These are phyloP conservation scores for Talaromyces sp. DNA, from an alignment of 2,329 filamentous ascomycete genomes.

Conservation along the genomic window DNA sequence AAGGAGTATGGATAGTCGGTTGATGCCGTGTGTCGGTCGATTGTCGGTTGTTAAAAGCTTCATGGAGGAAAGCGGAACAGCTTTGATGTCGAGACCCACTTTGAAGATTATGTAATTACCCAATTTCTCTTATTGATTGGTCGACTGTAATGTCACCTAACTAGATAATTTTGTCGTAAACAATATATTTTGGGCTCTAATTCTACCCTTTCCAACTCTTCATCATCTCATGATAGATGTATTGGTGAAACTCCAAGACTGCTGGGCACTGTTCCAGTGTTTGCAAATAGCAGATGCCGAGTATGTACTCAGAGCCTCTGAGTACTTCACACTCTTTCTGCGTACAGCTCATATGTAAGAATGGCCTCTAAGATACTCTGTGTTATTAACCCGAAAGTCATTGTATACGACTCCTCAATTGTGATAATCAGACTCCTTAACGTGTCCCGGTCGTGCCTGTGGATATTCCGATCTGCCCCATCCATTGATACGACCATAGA, in stretches of 20 bases:
- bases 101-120: neutral
- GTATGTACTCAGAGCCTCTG: neutral
- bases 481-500: constrained; percentile 57
- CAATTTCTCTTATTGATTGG: neutral
- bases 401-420: neutral
- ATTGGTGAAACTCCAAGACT: neutral
- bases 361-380: neutral
- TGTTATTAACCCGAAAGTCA: neutral
- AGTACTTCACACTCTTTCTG: neutral
- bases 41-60: neutral
- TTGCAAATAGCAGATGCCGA: neutral
- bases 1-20: neutral
- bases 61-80: constrained; percentile 4
- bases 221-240: neutral
- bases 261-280: neutral
- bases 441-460: constrained; percentile 28
- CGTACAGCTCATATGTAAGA: neutral
- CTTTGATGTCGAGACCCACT: constrained; percentile 19
- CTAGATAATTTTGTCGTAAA: neutral
- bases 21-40: neutral
- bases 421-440: constrained; percentile 26
- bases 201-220: neutral
- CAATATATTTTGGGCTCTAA: neutral
- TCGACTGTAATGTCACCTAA: neutral
- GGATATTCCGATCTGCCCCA: constrained; percentile 25